Base-by-base conservation (phyloP, 2,329 filamentous ascomycete species). In the Neofusicoccum parvum region DNA sequence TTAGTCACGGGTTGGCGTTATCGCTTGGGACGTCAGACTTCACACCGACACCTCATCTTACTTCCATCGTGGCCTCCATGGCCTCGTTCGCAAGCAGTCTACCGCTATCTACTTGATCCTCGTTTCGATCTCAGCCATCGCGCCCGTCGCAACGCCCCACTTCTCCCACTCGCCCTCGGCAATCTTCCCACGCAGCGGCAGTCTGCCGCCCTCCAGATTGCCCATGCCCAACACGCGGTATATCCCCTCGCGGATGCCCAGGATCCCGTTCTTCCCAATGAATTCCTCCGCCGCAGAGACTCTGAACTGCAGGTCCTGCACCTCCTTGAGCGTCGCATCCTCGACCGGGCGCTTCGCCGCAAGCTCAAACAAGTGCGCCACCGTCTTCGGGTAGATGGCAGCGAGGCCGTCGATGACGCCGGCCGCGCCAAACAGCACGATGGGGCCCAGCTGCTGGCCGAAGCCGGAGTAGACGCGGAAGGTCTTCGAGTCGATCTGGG, bases 331-430 rank as follows among this genome's bases (percentile, higher is more conserved):
- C 4, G 75, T 74, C 45, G 75, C 54, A 5, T 36, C 51, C 32
- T 37, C 58, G 76, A 72, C 50, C 10, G 56, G 56, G 10, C 32
- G 43, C 56, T 60, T 60, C 15, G 56, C 15, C 10, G 74, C 76
- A 10, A 88, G 74, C n/a, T 81, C 75, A 71, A 83, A 88, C 3
- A 89, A 77, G 34, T 79, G 75, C n/a, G 87, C 83, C 0, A 88
- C 79, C 0, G 83, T 80, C 69, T 85, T 83, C 11, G 87, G 87
- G 74, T 87, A 88, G 77, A 87, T 83, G 20, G 83, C 85, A 0
- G 86, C 86, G 17, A 88, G 79, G 20, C 86, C 87, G 67, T 89
- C 87, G 65, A 89, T 88, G 23, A 85, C 85, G 15, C 87, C 87
- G 5, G 83, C 85, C 41, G 84, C 85, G 41, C 86, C 86, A 64